phyloP scores from a whole-genome alignment of 2,329 filamentous ascomycete genomes.

The Rhynchosporium agropyri region DNA sequence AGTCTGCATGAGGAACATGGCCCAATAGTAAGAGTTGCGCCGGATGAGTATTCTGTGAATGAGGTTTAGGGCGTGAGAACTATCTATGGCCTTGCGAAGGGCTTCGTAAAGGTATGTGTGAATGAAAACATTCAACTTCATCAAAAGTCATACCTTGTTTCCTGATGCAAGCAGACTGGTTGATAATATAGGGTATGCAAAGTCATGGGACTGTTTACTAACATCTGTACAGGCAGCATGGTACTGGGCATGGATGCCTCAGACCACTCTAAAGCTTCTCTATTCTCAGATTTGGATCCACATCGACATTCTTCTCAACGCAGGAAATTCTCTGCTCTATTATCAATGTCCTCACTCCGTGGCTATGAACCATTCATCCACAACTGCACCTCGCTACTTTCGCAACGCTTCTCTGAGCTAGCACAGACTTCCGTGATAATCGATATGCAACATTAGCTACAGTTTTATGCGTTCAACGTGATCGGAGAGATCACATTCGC shows the following conservation, averaged over 20 bases:
- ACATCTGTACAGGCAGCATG: conserved; percentile 38
- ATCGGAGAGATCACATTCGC: conserved; percentile 54
- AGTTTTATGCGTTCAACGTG: conserved; percentile 54
- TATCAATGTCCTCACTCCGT: conserved; percentile 52
- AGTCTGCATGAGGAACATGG: conserved; percentile 48
- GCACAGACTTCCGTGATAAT: conserved; percentile 40
- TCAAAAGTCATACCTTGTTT: too few species aligned
- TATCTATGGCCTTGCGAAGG: conserved; percentile 48
- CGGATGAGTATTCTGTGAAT: conserved; percentile 51
- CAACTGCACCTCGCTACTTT: conserved; percentile 49
- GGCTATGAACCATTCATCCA: conserved; percentile 54
- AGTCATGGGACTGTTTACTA: neutral
- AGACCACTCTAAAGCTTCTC: conserved; percentile 26
- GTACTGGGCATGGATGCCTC: conserved; percentile 37
- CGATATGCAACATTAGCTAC: conserved; percentile 49
- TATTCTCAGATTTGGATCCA: conserved; percentile 44
- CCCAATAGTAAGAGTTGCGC: conserved; percentile 51
- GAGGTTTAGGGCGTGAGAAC: conserved; percentile 46
- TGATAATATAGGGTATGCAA: neutral
- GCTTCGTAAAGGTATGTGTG: conserved; percentile 41
- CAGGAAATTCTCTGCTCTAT: conserved; percentile 49
- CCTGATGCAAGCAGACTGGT: neutral
- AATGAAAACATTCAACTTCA: neutral
- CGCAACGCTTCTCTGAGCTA: conserved; percentile 45
- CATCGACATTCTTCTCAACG: conserved; percentile 45